phyloP scores from a whole-genome alignment of 441 rosid species.

The Croton setiger region DNA sequence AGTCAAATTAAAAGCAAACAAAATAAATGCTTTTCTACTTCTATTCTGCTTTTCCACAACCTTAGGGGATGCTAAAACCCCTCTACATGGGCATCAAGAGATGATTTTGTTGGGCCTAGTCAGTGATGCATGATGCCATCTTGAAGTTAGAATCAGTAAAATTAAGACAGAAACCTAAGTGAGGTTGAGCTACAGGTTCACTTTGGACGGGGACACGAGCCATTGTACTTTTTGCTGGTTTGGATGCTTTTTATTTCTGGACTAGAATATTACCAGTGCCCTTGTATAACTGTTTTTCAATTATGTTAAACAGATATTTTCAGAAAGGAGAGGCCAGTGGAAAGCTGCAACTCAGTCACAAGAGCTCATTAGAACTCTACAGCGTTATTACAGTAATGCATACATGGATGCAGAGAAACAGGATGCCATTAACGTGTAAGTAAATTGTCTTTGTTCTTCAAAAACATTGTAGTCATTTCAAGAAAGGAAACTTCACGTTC shows the following conservation, averaged over 20 bases:
- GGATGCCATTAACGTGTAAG: constrained; percentile 90
- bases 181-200: not conserved
- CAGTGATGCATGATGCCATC: not conserved
- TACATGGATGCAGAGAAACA: constrained; percentile 97
- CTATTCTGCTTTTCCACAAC: not conserved
- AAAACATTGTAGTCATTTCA: not conserved
- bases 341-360: constrained; percentile 99
- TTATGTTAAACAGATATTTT: constrained; percentile 60
- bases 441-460: constrained; percentile 9
- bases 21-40: not conserved
- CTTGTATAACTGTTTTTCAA: not conserved
- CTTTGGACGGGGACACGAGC: not conserved
- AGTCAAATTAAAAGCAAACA: not conserved
- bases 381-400: constrained; percentile 93
- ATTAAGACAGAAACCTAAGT: not conserved
- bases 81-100: not conserved
- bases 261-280: not conserved
- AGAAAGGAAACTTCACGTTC: not conserved
- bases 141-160: not conserved
- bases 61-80: not conserved
- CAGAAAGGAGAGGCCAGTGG: constrained; percentile 99
- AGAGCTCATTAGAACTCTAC: constrained; percentile 94
- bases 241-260: not conserved
- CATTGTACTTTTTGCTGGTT: not conserved
- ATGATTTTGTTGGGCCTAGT: not conserved